Conservation (phyloP, 257 asterid genomes). For the Haberlea rhodopensis region DNA sequence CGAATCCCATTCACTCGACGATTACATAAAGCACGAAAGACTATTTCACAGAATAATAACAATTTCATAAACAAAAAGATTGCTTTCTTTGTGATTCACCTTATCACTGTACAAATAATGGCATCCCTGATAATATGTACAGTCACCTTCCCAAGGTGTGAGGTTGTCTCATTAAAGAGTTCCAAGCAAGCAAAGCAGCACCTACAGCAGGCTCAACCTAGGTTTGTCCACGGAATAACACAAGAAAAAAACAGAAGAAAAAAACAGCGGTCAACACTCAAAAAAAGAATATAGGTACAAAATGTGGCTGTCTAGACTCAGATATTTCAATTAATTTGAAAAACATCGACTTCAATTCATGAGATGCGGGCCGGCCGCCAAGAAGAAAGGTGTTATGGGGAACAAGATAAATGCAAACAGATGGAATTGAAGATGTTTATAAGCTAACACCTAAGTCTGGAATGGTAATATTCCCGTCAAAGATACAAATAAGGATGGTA, state of each 20-base stretch:
- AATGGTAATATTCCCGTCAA: not conserved
- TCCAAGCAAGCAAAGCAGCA: conserved; percentile 86
- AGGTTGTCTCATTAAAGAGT: conserved; percentile 48
- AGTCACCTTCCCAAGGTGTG: conserved; percentile 34
- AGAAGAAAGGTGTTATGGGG: not conserved
- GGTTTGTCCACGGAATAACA: conserved; percentile 14
- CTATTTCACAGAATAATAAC: not conserved
- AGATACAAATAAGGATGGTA: not conserved
- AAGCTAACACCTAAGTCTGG: not conserved
- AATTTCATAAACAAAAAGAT: not conserved
- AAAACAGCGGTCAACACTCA: not conserved
- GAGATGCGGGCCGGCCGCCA: not conserved
- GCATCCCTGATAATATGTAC: not conserved
- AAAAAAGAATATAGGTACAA: not conserved
- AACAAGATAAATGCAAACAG: not conserved
- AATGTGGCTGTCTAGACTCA: not conserved
- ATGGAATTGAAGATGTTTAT: not conserved
- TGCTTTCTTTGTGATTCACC: conserved; percentile 20
- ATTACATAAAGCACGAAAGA: not conserved
- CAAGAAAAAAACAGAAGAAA: not conserved
- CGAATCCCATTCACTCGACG: not conserved
- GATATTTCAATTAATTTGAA: not conserved
- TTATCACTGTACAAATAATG: conserved; percentile 24
- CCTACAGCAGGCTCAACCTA: conserved; percentile 87
- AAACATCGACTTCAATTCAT: not conserved